A percentile compares a stretch with the other conserved stretches of the same genome.
phyloP scores from a whole-genome alignment of 208 protist genomes.

The Crithidia sp. region DNA sequence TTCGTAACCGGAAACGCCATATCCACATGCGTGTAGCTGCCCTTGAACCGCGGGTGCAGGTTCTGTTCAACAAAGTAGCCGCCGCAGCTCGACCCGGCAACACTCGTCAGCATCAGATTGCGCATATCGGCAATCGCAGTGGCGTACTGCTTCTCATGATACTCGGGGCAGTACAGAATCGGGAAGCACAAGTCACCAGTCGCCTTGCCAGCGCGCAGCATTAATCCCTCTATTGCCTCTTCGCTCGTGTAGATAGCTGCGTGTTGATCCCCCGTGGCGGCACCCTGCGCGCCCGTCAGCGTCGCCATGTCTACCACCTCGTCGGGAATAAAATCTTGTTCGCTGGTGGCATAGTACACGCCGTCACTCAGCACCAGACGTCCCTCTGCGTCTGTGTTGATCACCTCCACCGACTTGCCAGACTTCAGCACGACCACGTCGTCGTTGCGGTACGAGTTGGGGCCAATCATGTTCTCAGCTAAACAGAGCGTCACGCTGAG shows the following conservation, averaged over 20 bases:
- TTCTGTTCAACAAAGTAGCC: constrained; percentile 82
- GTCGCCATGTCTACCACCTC: constrained; percentile 91
- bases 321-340: constrained; percentile 70
- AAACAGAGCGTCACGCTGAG: constrained; percentile 83
- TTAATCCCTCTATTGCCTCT: constrained; percentile 44
- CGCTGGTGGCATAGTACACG: constrained; percentile 77
- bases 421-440: constrained; percentile 86
- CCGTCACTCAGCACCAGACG: constrained; percentile 89
- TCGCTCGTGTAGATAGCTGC: constrained; percentile 80
- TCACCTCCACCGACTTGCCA: constrained; percentile 88
- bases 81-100: constrained; percentile 76
- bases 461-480: constrained; percentile 87
- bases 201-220: constrained; percentile 53
- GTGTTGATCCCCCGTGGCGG: constrained; percentile 77
- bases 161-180: constrained; percentile 90
- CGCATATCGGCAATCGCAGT: constrained; percentile 72
- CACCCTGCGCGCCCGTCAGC: constrained; percentile 90
- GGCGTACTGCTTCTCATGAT: constrained; percentile 65
- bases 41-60: constrained; percentile 67
- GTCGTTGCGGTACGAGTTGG: constrained; percentile 75
- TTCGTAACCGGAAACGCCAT: constrained; percentile 79
- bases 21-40: constrained; percentile 82
- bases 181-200: constrained; percentile 83
- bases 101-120: constrained; percentile 54
- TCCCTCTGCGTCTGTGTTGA: constrained; percentile 92